These are phyloP conservation scores for Emericellopsis terricola DNA, from an alignment of 495 filamentous ascomycete genomes.

Conservation along the genomic window DNA sequence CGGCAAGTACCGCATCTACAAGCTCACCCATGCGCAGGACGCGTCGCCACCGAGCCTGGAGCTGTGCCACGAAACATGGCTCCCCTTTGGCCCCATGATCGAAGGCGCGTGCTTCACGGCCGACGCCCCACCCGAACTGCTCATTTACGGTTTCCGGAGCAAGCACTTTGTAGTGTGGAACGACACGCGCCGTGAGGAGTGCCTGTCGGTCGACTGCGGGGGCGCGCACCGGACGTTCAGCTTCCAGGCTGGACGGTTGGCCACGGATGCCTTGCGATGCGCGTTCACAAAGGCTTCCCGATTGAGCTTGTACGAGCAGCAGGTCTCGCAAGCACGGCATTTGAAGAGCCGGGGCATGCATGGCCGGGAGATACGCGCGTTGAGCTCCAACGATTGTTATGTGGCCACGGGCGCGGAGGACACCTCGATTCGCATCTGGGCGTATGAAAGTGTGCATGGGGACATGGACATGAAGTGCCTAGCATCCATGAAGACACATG, in stretches of 20 bases:
- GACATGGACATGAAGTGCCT: slow-evolving; percentile 25
- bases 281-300: slow-evolving; percentile 37
- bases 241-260: slow-evolving; percentile 24
- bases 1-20: too few species aligned
- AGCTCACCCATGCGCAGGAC: too few species aligned
- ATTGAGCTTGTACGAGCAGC: slow-evolving; percentile 28
- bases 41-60: slow-evolving; percentile 4
- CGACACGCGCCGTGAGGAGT: slow-evolving; percentile 42
- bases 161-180: slow-evolving; percentile 68
- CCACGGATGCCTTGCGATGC: slow-evolving; percentile 20
- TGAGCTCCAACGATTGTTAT: slow-evolving; percentile 34
- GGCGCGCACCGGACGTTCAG: slow-evolving; percentile 63
- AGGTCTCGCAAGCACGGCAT: slow-evolving; percentile 19
- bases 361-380: slow-evolving; percentile 73
- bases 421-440: slow-evolving; percentile 60
- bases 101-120: slow-evolving; percentile 45
- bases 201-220: slow-evolving; percentile 58
- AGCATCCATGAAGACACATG: slow-evolving; percentile 53
- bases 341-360: slow-evolving; percentile 58
- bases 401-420: slow-evolving; percentile 84
- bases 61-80: slow-evolving; percentile 25
- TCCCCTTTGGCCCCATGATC: slow-evolving; percentile 48
- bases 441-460: slow-evolving; percentile 7
- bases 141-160: slow-evolving; percentile 66
- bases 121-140: slow-evolving; percentile 25